Evolutionary conservation across 2,329 filamentous ascomycete genomes (phyloP).

Genomic region (Herpotrichia juniperi): DNA sequence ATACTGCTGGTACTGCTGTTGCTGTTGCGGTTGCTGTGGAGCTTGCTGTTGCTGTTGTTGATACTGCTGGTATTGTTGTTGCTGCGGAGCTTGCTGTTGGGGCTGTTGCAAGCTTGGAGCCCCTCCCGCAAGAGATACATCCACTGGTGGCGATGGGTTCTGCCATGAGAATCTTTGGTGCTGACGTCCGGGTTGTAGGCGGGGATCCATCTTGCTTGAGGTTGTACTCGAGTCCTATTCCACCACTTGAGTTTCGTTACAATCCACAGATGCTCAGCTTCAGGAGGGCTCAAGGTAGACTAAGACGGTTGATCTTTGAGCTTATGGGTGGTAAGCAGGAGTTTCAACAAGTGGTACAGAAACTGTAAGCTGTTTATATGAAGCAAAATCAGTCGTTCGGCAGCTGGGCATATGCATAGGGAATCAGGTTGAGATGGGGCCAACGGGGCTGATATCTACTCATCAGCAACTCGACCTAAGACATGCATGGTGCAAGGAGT

Average conservation of each 20-base stretch:
- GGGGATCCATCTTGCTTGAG: slow-evolving; percentile 19
- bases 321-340: slow-evolving; percentile 4
- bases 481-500: slow-evolving; percentile 33
- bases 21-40: slow-evolving; percentile 4
- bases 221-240: not conserved
- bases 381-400: slow-evolving; percentile 2
- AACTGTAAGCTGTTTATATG: slow-evolving; percentile 12
- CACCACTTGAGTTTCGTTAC: slow-evolving; percentile 6
- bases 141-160: slow-evolving; percentile 22
- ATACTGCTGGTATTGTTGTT: slow-evolving; percentile 12
- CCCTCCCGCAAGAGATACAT: slow-evolving; percentile 23
- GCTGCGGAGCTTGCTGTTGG: slow-evolving; percentile 1
- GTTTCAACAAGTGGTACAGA: slow-evolving; percentile 6
- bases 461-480: slow-evolving; percentile 20
- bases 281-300: not conserved
- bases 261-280: slow-evolving; percentile 1
- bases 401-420: slow-evolving; percentile 2
- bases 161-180: slow-evolving; percentile 44
- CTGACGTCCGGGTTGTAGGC: slow-evolving; percentile 24
- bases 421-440: slow-evolving; percentile 20
- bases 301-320: not conserved
- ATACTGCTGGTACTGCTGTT: slow-evolving; percentile 1
- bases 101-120: slow-evolving; percentile 19
- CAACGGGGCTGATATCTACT: slow-evolving; percentile 35
- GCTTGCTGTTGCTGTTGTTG: slow-evolving; percentile 8